These are phyloP conservation scores for Yarrowia deformans DNA, from an alignment of 805 yeast genomes.

Conservation along the genomic window DNA sequence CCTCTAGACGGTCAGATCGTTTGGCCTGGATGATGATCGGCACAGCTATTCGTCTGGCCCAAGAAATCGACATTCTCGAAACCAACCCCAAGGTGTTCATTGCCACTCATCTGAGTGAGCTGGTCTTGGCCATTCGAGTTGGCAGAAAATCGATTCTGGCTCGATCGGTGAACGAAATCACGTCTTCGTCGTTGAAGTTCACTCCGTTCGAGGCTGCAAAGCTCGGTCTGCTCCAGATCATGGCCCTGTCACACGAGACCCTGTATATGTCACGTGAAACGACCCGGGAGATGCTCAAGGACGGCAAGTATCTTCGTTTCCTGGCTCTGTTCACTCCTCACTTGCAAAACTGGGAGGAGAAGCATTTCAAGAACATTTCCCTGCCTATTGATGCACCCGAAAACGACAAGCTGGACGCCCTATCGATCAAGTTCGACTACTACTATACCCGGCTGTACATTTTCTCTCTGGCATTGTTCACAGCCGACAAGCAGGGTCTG, in stretches of 20 bases:
- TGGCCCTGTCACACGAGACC: slow-evolving; percentile 83
- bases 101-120: slow-evolving; percentile 86
- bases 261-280: slow-evolving; percentile 62
- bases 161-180: slow-evolving; percentile 66
- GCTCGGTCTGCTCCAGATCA: slow-evolving; percentile 77
- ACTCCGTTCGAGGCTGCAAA: slow-evolving; percentile 74
- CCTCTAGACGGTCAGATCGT: slow-evolving; percentile 83
- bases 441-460: slow-evolving; percentile 84
- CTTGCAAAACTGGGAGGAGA: slow-evolving; percentile 77
- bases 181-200: slow-evolving; percentile 57
- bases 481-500: slow-evolving; percentile 54
- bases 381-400: slow-evolving; percentile 25
- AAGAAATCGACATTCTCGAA: slow-evolving; percentile 82
- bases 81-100: slow-evolving; percentile 74
- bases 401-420: slow-evolving; percentile 46
- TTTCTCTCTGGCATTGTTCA: slow-evolving; percentile 77
- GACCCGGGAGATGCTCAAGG: slow-evolving; percentile 49
- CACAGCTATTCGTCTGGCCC: slow-evolving; percentile 83
- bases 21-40: slow-evolving; percentile 96
- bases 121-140: slow-evolving; percentile 79
- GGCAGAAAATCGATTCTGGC: slow-evolving; percentile 80
- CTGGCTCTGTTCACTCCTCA: slow-evolving; percentile 77
- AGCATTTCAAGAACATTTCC: slow-evolving; percentile 62
- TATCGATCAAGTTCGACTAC: slow-evolving; percentile 79
- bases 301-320: slow-evolving; percentile 64